Base-by-base conservation (phyloP, 2,329 filamentous ascomycete species). In the Colletotrichum echinochloae region DNA sequence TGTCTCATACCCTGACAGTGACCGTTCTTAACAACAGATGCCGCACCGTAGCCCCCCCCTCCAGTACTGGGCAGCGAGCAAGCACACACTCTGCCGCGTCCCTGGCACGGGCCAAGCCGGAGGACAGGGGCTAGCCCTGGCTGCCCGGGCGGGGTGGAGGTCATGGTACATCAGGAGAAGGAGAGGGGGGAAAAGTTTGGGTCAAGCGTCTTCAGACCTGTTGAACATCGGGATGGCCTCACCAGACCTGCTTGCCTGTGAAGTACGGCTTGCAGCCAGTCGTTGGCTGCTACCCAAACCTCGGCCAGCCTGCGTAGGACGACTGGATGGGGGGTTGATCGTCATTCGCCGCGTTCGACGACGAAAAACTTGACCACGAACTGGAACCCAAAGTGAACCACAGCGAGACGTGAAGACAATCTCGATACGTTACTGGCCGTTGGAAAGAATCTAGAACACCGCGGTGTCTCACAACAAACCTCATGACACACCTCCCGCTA, bases 41-140 rank as follows among this genome's bases (percentile, higher is more conserved):
- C 66, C 46, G 54, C 52, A 49, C 28, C 54, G 23, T 23, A 59
- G 44, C 39, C 33, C 39, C 46, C n/a, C n/a, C n/a, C n/a, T n/a
- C n/a, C n/a, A 60, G 35, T 52, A 12, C 41, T 20, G 30, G 33
- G 41, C 9, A 18, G 33, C 33, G 30, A 41, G 41, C 20, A 9
- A 46, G 6, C 41, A 51, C n/a, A 23, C 49, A n/a, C 33, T 26
- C 46, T 44, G 51, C 51, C 64, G 46, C 57, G 56, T 48, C 18
- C 33, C 33, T 62, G 12, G 64, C 67, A 67, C 67, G 52, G 67
- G 30, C 64, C 63, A 67, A 57, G 67, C 64, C 63, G 56, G 49
- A 51, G 35, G 28, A 37, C 67, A 70, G 51, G 67, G 67, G 51
- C 44, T 18, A 57, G 56, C 48, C 66, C 66, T 70, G 62, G 26